Conservation (phyloP, 331 rosid species). For the Saraca asoca region DNA sequence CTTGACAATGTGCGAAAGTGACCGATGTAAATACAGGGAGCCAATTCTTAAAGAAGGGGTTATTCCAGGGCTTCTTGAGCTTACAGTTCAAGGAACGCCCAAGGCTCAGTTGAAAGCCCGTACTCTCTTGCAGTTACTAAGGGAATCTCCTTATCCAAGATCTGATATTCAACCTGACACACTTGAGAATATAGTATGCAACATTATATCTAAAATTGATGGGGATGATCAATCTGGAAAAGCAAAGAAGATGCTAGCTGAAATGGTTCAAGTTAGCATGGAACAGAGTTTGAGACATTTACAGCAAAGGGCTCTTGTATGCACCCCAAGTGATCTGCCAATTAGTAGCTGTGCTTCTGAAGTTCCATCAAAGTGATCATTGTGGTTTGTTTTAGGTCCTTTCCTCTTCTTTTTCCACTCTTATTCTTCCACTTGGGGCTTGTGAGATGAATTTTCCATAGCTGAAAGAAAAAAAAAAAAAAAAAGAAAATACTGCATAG, state of each 20-base stretch:
- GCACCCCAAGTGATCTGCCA: conserved; percentile 68
- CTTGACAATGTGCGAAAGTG: conserved; percentile 80
- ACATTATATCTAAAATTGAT: conserved; percentile 77
- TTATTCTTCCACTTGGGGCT: conserved; percentile 30
- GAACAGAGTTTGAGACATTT: conserved; percentile 88
- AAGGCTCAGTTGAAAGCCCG: conserved; percentile 73
- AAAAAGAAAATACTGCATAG: conserved; percentile 34
- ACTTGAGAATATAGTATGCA: conserved; percentile 82
- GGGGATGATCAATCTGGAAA: conserved; percentile 72
- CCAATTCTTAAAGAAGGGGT: conserved; percentile 84
- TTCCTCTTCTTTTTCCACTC: conserved; percentile 5
- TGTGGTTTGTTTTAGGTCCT: conserved; percentile 13
- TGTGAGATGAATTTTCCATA: conserved; percentile 50
- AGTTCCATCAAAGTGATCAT: conserved; percentile 65
- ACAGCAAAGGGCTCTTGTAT: conserved; percentile 80
- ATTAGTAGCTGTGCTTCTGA: conserved; percentile 61
- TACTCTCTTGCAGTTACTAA: conserved; percentile 57
- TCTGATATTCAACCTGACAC: conserved; percentile 79
- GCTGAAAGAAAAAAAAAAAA: conserved; percentile 14
- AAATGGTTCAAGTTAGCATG: conserved; percentile 97
- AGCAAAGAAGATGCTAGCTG: conserved; percentile 87
- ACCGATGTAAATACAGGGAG: conserved; percentile 75
- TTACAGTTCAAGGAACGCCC: conserved; percentile 84
- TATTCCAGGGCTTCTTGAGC: conserved; percentile 91
- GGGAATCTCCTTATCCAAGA: conserved; percentile 73